These are phyloP conservation scores for Eutrema yunnanense DNA, from an alignment of 345 rosid genomes.

Conservation along the genomic window DNA sequence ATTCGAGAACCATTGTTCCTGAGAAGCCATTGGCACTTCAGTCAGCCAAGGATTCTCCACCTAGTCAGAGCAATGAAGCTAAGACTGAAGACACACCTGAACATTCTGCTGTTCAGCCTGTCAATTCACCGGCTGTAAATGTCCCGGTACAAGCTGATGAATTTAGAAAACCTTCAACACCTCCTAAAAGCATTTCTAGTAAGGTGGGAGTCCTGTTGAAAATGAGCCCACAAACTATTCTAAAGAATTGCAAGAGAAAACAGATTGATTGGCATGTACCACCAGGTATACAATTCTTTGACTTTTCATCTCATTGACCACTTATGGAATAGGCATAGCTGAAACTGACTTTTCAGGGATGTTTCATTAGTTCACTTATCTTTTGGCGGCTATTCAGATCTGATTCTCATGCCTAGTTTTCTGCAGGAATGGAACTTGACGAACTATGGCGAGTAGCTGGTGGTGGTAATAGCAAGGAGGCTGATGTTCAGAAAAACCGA, in stretches of 20 bases:
- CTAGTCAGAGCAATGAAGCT: constrained; percentile 19
- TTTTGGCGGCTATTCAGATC: constrained; percentile 15
- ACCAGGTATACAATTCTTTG: constrained; percentile 52
- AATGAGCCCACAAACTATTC: constrained; percentile 41
- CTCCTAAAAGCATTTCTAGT: constrained; percentile 18
- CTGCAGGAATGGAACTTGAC: constrained; percentile 65
- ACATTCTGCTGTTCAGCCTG: constrained; percentile 7
- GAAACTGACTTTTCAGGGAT: background rate
- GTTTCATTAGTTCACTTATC: background rate
- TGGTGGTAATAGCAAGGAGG: constrained; percentile 94
- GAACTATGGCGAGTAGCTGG: constrained; percentile 64
- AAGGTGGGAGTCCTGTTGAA: constrained; percentile 19
- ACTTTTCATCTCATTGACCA: background rate
- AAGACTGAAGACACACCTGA: constrained; percentile 36
- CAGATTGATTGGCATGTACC: constrained; percentile 70
- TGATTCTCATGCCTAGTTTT: constrained; percentile 16
- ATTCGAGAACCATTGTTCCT: constrained; percentile 36
- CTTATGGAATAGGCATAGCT: background rate
- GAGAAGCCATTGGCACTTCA: constrained; percentile 34
- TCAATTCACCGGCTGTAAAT: constrained; percentile 7
- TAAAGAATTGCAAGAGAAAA: constrained; percentile 41
- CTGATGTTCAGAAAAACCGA: constrained; percentile 74
- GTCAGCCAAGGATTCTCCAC: constrained; percentile 25
- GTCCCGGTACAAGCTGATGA: constrained; percentile 19
- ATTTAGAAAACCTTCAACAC: constrained; percentile 19